Conservation (phyloP, 345 rosid species). For the Boechera retrofracta region DNA sequence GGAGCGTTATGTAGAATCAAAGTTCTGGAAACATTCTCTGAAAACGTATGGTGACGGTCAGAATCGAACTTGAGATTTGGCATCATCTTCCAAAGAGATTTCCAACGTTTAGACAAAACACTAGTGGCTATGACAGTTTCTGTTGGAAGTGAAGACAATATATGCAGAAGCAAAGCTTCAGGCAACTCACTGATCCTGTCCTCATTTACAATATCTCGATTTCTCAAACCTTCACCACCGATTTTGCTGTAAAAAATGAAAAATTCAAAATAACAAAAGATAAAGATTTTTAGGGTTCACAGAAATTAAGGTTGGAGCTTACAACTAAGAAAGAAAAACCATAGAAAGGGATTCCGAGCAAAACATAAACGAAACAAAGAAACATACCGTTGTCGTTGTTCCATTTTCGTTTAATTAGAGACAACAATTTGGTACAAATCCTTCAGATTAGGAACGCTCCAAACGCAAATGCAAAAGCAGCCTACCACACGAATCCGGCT, state of each 20-base stretch:
- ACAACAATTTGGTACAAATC: not conserved
- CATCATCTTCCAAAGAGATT: conserved; percentile 26
- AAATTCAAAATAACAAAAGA: not conserved
- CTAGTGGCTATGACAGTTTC: not conserved
- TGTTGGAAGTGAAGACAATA: conserved; percentile 9
- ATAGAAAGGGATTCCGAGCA: not conserved
- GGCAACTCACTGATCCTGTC: conserved; percentile 26
- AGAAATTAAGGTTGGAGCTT: not conserved
- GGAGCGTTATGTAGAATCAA: conserved; percentile 9
- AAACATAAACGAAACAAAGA: not conserved
- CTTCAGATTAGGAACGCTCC: not conserved
- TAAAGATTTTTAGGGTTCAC: not conserved
- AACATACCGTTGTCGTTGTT: conserved; percentile 1
- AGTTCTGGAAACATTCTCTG: conserved; percentile 2
- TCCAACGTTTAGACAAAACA: conserved; percentile 22
- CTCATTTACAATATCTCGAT: not conserved
- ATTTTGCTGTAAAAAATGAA: not conserved
- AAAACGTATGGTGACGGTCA: not conserved
- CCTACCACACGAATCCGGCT: not conserved
- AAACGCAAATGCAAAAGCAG: not conserved
- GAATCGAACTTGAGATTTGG: conserved; percentile 19
- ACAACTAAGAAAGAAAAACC: no score
- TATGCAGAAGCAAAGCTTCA: conserved; percentile 21
- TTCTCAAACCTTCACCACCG: conserved; percentile 6
- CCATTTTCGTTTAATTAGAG: not conserved